phyloP scores from a whole-genome alignment of 2,329 filamentous ascomycete species.

The Ophiocordyceps robertsii region DNA sequence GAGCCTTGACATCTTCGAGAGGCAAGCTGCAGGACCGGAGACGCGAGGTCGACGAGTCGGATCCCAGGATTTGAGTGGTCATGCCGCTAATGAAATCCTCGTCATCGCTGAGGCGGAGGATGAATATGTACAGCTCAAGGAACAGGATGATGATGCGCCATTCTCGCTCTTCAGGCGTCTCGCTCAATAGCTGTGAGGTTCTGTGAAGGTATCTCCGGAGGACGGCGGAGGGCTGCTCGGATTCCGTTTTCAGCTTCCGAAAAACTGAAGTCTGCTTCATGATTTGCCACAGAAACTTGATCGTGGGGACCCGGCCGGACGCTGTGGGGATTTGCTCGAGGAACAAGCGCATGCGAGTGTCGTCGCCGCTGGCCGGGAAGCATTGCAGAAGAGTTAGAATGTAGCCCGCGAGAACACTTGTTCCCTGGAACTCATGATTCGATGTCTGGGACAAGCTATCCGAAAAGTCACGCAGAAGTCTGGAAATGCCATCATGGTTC shows the following conservation, averaged over 20 bases:
- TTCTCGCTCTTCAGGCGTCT: slow-evolving; percentile 34
- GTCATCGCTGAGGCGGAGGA: slow-evolving; percentile 86
- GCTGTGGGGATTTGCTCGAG: slow-evolving; percentile 29
- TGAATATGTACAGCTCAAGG: slow-evolving; percentile 85
- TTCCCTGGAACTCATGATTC: slow-evolving; percentile 16
- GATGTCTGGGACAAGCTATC: slow-evolving; percentile 16
- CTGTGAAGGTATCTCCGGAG: slow-evolving; percentile 17
- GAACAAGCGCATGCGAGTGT: slow-evolving; percentile 91
- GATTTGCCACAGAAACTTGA: slow-evolving; percentile 67
- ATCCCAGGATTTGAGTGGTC: slow-evolving; percentile 23
- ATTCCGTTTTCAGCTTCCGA: slow-evolving; percentile 14
- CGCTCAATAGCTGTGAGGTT: slow-evolving; percentile 12
- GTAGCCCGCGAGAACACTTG: slow-evolving; percentile 70
- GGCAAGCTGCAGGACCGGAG: slow-evolving; percentile 54
- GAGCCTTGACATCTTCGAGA: slow-evolving; percentile 53
- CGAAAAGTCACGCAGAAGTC: slow-evolving; percentile 20
- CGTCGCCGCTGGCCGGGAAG: slow-evolving; percentile 69
- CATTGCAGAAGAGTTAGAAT: slow-evolving; percentile 74
- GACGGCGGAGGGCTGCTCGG: slow-evolving; percentile 14
- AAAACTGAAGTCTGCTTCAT: slow-evolving; percentile 31
- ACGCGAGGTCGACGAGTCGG: slow-evolving; percentile 28
- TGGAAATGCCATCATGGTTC: slow-evolving; percentile 59
- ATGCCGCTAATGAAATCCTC: slow-evolving; percentile 75
- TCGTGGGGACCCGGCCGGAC: slow-evolving; percentile 42
- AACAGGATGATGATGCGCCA: slow-evolving; percentile 88